Percentiles rank a stretch among this genome's conserved stretches.
Evolutionary conservation across 2,329 filamentous ascomycete species (phyloP).

Genomic region (Cladosporium sp.): DNA sequence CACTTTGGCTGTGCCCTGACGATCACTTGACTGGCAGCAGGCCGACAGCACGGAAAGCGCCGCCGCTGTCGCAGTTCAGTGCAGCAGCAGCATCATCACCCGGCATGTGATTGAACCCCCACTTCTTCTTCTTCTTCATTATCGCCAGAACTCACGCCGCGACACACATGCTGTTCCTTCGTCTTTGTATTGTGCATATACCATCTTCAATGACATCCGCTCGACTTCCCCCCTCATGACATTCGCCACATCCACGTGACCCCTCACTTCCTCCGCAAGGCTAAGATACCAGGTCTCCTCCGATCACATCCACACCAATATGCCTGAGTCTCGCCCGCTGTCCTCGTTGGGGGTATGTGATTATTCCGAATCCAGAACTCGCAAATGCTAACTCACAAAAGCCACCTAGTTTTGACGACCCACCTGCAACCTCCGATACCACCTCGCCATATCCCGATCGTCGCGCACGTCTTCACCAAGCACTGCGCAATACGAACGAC

Average conservation of each 20-base stretch:
- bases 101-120: conserved; percentile 11
- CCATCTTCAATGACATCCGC: neutral
- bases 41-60: conserved; percentile 1
- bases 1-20: conserved; percentile 11
- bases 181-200: neutral
- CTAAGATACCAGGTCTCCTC: neutral
- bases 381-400: neutral
- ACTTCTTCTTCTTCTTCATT: neutral
- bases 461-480: conserved; percentile 38
- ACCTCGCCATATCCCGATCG: conserved; percentile 34
- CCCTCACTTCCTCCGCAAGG: conserved; percentile 17
- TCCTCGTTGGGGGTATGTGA: conserved; percentile 28
- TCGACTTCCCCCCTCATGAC: neutral
- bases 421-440: conserved; percentile 42
- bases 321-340: conserved; percentile 30
- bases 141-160: neutral
- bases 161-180: neutral
- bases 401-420: conserved; percentile 40
- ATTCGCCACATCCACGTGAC: conserved; percentile 8
- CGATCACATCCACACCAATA: conserved; percentile 16
- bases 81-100: neutral
- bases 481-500: conserved; percentile 39
- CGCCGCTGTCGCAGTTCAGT: conserved; percentile 3
- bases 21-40: neutral
- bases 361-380: too few species aligned